Evolutionary conservation across 345 rosid species (phyloP), one percentile per base, ranked within the genome.

Genomic region (Lenwebbia sp.): DNA sequence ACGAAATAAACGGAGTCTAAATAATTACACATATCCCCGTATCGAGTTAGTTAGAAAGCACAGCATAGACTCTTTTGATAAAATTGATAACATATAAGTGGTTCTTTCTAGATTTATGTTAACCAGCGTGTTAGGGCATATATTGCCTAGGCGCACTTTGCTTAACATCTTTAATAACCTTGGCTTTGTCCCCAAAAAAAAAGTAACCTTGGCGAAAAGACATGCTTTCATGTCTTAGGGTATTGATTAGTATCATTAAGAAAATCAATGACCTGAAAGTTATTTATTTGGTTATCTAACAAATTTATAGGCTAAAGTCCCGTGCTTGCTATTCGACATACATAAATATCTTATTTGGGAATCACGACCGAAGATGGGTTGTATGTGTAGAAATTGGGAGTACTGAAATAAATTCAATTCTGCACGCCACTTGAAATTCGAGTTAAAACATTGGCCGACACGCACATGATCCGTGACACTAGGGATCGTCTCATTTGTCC

Each of bases 291-390:
- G 28, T 60, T 7, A n/a, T 60, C 17, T 5, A 13, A 60, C 4
- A 60, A n/a, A 15, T 0, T 13, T 52, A n/a, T 60, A 60, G 17
- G 37, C 70, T n/a, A 1, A 2, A 0, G 4, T 13, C 19, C 37
- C 13, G 3, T 0, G 14, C 37, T n/a, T 13, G 70, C 5, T 60
- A 47, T 47, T 47, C 8, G 50, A 47, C 50, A 44, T 6, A 44
- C 47, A 44, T 6, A 6, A 44, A 44, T 7, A 10, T 47, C 50
- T 47, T 47, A 47, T 10, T n/a, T 7, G 70, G 40, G 19, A 13
- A 13, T n/a, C 13, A 17, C 9, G 1, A n/a, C 2, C 13, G 70
- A 58, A 13, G 26, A 58, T 58, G 7, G 70, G 70, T 28, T n/a
- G 33, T 13, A 12, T 0, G 0, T 26, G 14, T 58, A 10, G 50